Evolutionary conservation across 495 filamentous ascomycete species (phyloP), one percentile per base, ranked within the genome.

Genomic region (Achaetomiella virescens): DNA sequence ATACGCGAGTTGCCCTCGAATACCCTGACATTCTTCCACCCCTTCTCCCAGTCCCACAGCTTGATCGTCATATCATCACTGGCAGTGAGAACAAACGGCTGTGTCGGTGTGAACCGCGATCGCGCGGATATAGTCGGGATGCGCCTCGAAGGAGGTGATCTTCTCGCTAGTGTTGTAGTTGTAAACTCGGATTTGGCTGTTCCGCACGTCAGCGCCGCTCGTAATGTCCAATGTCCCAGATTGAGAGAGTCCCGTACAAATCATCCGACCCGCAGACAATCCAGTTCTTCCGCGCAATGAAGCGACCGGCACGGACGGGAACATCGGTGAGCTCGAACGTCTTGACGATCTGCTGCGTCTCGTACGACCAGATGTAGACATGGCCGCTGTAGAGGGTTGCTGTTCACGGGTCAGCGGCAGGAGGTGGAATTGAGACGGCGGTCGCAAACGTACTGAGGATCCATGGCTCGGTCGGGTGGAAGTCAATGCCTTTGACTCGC

Each of bases 161-260:
- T 97, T 97, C 72, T 99, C 93, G 59, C 90, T 95, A 52, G 93
- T 99, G 73, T 99, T 99, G 81, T 97, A 98, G 74, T 97, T 97
- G 79, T 95, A 90, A 25, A 69, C 66, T 15, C 62, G 64, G 42
- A 69, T 69, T 63, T 68, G 67, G 54, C 66, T 70, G 57, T 33
- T 40, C 29, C 14, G 44, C 36, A 40, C 15, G 54, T 61, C 48
- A 58, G 35, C 33, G 14, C 9, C 43, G 37, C 9, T 33, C 25
- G 8, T 10, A 4, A 31, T 31, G 4, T 31, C 27, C 4, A 31
- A 7, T 14, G n/a, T 15, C 14, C 24, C 11, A 10, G 9, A 14
- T 22, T 18, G 22, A 1, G 8, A 44, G 22, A 24, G 9, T 35
- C 9, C 43, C 89, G 53, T 97, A 91, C 79, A 97, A 99, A 78